Conservation (phyloP, 495 filamentous ascomycete species). For the Hypoxylon perforatum region DNA sequence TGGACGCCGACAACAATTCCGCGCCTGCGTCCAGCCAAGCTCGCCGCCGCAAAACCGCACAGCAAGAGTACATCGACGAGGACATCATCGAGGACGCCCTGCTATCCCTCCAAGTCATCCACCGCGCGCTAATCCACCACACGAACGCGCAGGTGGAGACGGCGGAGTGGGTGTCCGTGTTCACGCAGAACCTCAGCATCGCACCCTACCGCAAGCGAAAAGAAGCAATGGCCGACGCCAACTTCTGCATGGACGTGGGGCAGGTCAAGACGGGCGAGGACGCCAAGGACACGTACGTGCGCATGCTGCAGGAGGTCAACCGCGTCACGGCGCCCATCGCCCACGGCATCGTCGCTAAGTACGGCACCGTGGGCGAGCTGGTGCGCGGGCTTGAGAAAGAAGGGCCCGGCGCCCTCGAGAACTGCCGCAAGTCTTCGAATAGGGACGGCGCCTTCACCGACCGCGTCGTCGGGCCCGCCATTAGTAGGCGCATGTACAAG, state of each 20-base stretch:
- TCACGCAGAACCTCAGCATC: slow-evolving; percentile 83
- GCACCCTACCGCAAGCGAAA: slow-evolving; percentile 72
- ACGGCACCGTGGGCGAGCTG: slow-evolving; percentile 67
- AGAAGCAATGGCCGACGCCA: slow-evolving; percentile 58
- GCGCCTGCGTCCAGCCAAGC: no score
- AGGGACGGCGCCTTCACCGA: slow-evolving; percentile 74
- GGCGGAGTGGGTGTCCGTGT: slow-evolving; percentile 79
- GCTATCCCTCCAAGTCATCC: slow-evolving; percentile 74
- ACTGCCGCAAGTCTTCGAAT: slow-evolving; percentile 74
- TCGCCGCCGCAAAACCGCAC: slow-evolving; percentile 47
- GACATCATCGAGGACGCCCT: slow-evolving; percentile 79
- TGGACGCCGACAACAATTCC: slow-evolving; percentile 49
- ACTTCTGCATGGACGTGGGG: slow-evolving; percentile 86
- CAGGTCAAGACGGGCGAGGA: slow-evolving; percentile 81
- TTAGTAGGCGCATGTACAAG: slow-evolving; percentile 78
- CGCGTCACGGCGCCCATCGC: slow-evolving; percentile 80
- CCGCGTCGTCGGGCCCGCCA: slow-evolving; percentile 71
- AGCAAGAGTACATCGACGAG: slow-evolving; percentile 70
- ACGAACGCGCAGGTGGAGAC: slow-evolving; percentile 71
- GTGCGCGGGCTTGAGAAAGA: slow-evolving; percentile 66
- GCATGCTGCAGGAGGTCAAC: slow-evolving; percentile 82
- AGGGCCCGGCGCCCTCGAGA: slow-evolving; percentile 70
- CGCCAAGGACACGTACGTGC: slow-evolving; percentile 74
- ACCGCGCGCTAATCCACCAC: slow-evolving; percentile 78
- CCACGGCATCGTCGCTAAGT: slow-evolving; percentile 72